Evolutionary conservation across 2,329 filamentous ascomycete genomes (phyloP).

Genomic region (Aspergillus transmontanensis): DNA sequence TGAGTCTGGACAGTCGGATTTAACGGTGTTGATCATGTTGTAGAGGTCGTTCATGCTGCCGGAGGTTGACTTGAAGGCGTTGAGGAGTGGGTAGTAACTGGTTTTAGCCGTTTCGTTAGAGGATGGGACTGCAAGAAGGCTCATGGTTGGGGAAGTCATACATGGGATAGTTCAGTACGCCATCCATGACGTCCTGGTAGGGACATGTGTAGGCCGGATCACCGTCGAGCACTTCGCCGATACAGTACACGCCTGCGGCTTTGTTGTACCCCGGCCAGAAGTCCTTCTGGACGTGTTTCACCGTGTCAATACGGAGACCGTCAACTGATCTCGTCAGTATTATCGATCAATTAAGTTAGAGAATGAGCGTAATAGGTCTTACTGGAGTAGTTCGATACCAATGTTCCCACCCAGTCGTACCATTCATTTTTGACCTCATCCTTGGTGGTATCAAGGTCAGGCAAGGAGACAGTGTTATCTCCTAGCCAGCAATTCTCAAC

Average conservation of each 20-base stretch:
- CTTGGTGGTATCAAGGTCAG: slow-evolving; percentile 63
- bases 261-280: slow-evolving; percentile 49
- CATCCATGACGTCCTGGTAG: slow-evolving; percentile 50
- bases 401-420: slow-evolving; percentile 60
- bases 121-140: not conserved
- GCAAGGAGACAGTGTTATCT: slow-evolving; percentile 58
- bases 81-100: slow-evolving; percentile 36
- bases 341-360: not conserved
- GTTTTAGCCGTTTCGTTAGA: slow-evolving; percentile 9
- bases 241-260: slow-evolving; percentile 49
- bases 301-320: slow-evolving; percentile 56
- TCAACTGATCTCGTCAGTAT: slow-evolving; percentile 41
- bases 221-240: slow-evolving; percentile 51
- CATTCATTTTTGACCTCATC: slow-evolving; percentile 53
- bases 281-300: slow-evolving; percentile 50
- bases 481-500: slow-evolving; percentile 57
- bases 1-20: slow-evolving; percentile 45
- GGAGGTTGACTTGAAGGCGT: slow-evolving; percentile 36
- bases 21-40: slow-evolving; percentile 37
- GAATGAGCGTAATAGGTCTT: slow-evolving; percentile 34
- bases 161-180: slow-evolving; percentile 53
- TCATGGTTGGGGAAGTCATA: slow-evolving; percentile 14
- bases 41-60: slow-evolving; percentile 40
- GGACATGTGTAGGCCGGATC: slow-evolving; percentile 45
- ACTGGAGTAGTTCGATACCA: slow-evolving; percentile 64